Evolutionary conservation across 2,329 filamentous ascomycete species (phyloP), one percentile per base, ranked within the genome.

Genomic region (Colletotrichum chrysophilum): DNA sequence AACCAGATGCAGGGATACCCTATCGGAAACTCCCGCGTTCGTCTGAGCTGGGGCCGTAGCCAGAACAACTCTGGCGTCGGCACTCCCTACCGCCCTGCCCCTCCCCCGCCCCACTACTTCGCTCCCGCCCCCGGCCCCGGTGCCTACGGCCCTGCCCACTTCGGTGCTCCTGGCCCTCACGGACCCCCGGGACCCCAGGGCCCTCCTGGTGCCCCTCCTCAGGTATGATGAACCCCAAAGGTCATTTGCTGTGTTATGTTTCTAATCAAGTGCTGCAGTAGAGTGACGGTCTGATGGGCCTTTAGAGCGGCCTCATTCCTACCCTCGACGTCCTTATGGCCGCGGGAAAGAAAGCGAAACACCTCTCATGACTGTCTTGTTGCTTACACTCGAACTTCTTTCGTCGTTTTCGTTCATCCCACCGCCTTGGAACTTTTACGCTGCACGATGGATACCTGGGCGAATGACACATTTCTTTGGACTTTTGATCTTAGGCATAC

Each of bases 1-100:
- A 99, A 99, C 88, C 97, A 99, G 88, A 99, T 99, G 97, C 97
- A 99, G 88, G 97, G 97, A 77, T 99, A 99, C 85, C 97, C 97
- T 28, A 99, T 99, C 82, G 97, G 97, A 71, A 99, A 99, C 90
- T 98, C 96, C 62, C 96, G 97, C 79, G 97, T 99, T 76, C 96
- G 97, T 82, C 91, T 99, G 79, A 98, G 95, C 85, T 99, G 97
- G 97, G 97, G 97, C 78, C 95, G 97, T 78, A 97, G 95, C 71
- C 97, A 99, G 90, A 99, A 98, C 92, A 99, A 99, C 90, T 98
- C 96, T 77, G 97, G 97, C 74, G 97, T 98, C 76, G 97, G 97
- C 79, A 98, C 97, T 80, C 97, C 97, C 75, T 98, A 99, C 88
- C 94, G 97, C 78, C 97, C 97, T 77, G 97, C 97, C 66, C 97